Base-by-base conservation (phyloP, 169 alveolate genomes). In the Cryptosporidium sp. region DNA sequence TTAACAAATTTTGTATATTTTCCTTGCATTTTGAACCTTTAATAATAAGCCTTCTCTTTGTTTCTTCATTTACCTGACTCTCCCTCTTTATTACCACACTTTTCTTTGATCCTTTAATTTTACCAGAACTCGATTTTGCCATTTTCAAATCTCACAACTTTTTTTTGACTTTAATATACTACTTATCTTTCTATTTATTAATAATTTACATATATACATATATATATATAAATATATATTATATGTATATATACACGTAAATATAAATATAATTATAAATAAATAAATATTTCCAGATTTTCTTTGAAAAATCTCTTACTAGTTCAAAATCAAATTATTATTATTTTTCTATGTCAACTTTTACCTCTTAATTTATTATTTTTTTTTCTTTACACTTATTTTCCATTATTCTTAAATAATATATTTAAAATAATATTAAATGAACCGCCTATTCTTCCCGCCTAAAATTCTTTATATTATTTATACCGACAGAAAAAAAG, bases 11-110 rank as follows among this genome's bases (percentile, higher is more conserved):
- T 62, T 80, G 89, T 29, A 80, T 65, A 62, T 65, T 80, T 48
- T 62, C 89, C 42, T 80, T 80, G 44, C 89, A 80, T 62, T 80
- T 80, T n/a, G 75, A 58, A 5, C 89, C 89, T 21, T 80, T 80
- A 39, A 80, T 80, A 42, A 80, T 37, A 62, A 80, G 48, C 56
- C 89, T 60, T 52, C 89, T 62, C 14, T 80, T 80, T 62, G 89
- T 80, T 65, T 80, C 89, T 21, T 80, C 89, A 65, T 80, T 60
- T 18, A 80, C 89, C 26, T 42, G 60, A 21, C 89, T 65, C 37
- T 80, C 89, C 16, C 89, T 60, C 35, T 62, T 80, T 65, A 80
- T 65, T 29, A 65, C 39, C 23, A 61, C 10, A 16, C 65, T 62
- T 26, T 65, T 80, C 31, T 44, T 80, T 12, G 89, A 80, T 4